These are phyloP conservation scores for Colletotrichum ledebouriae DNA, from an alignment of 2,329 filamentous ascomycete genomes.

Conservation along the genomic window DNA sequence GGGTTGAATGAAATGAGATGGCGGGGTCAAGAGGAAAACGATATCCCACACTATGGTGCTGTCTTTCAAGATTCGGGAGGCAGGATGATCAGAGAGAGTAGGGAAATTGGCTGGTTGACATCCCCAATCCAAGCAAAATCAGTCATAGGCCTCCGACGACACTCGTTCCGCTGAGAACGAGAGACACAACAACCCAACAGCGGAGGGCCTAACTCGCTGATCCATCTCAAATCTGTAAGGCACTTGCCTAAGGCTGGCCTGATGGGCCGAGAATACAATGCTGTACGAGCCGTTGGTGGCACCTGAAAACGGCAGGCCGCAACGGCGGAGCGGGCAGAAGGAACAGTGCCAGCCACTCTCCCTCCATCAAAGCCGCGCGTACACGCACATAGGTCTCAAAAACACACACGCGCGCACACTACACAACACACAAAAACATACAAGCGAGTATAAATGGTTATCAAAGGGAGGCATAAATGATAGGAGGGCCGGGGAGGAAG, in stretches of 20 bases:
- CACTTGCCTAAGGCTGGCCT: constrained; percentile 20
- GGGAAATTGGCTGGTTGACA: background rate
- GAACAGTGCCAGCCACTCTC: constrained; percentile 2
- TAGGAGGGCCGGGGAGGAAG: background rate
- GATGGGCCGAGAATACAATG: background rate
- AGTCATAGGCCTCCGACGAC: constrained; percentile 5
- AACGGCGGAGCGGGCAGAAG: constrained; percentile 18
- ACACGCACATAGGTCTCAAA: constrained; percentile 7
- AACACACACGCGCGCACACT: background rate
- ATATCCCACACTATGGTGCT: constrained; percentile 3
- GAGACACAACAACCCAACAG: background rate
- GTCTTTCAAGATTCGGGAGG: background rate
- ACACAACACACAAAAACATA: constrained; percentile 1
- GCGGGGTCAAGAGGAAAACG: background rate
- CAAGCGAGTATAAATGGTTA: background rate
- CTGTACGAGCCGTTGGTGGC: constrained; percentile 16
- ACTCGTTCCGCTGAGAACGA: constrained; percentile 7
- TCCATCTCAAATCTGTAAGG: constrained; percentile 27
- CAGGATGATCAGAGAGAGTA: background rate
- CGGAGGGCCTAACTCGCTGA: constrained; percentile 6
- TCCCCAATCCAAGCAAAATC: constrained; percentile 3
- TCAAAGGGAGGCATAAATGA: background rate
- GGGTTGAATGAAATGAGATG: background rate
- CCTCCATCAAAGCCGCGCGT: constrained; percentile 11
- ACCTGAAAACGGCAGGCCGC: constrained; percentile 26